These are phyloP conservation scores for Boletus insuetus DNA, from an alignment of 768 basidiomycete species.

Conservation along the genomic window DNA sequence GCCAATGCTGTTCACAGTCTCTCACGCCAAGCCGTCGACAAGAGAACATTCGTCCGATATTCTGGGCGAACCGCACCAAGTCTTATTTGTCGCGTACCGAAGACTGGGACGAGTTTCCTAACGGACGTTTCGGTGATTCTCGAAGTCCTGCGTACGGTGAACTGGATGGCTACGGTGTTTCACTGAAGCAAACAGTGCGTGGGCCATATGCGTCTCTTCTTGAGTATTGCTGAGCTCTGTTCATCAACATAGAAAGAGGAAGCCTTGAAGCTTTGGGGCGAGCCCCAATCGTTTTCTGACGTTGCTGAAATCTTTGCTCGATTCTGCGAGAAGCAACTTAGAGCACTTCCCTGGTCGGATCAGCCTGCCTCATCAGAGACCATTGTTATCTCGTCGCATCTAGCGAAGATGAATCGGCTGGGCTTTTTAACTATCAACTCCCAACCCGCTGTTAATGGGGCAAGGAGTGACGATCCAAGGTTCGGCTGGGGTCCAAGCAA, in stretches of 20 bases:
- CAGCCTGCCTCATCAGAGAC: constrained; percentile 85
- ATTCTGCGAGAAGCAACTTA: constrained; percentile 75
- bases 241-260: constrained; percentile 70
- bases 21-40: constrained; percentile 89
- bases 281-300: constrained; percentile 65
- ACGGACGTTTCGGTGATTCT: constrained; percentile 97
- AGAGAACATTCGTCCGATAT: constrained; percentile 95
- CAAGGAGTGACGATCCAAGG: constrained; percentile 74
- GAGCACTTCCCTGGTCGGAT: constrained; percentile 94
- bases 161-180: constrained; percentile 93
- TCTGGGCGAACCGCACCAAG: constrained; percentile 96
- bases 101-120: constrained; percentile 99
- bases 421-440: constrained; percentile 98
- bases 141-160: constrained; percentile 98
- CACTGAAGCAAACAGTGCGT: constrained; percentile 82
- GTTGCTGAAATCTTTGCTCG: constrained; percentile 71
- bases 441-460: constrained; percentile 93
- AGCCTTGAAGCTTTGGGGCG: constrained; percentile 85
- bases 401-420: constrained; percentile 82
- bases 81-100: constrained; percentile 96
- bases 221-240: constrained; percentile 5
- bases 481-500: constrained; percentile 95
- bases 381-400: constrained; percentile 67
- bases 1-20: constrained; percentile 45
- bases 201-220: background rate